Percentiles rank a stretch among this genome's conserved stretches.
Conservation (phyloP, 495 filamentous ascomycete species). For the Acidiella bohemica region DNA sequence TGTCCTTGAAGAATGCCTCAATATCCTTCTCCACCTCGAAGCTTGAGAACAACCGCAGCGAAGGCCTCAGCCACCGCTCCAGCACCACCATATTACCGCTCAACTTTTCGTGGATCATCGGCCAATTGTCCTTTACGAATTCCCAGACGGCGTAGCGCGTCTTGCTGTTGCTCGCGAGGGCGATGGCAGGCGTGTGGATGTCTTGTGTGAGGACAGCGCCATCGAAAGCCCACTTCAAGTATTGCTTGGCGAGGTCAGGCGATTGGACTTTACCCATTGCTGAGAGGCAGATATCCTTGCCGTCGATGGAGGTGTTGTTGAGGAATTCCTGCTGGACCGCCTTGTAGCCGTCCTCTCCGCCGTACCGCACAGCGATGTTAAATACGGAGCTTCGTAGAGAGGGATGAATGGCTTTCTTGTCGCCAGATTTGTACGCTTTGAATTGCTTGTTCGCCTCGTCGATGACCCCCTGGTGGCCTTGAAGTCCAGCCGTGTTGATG, state of each 20-base stretch:
- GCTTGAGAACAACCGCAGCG: slow-evolving; percentile 63
- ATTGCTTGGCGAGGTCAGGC: slow-evolving; percentile 50
- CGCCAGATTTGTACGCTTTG: slow-evolving; percentile 53
- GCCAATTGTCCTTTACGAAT: slow-evolving; percentile 72
- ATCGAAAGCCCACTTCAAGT: slow-evolving; percentile 69
- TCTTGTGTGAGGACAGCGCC: slow-evolving; percentile 67
- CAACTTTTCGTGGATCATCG: slow-evolving; percentile 48
- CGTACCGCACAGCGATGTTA: slow-evolving; percentile 57
- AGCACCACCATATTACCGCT: slow-evolving; percentile 71
- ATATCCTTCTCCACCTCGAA: slow-evolving; percentile 61
- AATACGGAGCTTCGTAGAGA: slow-evolving; percentile 69
- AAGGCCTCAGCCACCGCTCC: slow-evolving; percentile 70
- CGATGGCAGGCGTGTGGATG: slow-evolving; percentile 62
- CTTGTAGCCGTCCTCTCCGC: slow-evolving; percentile 52
- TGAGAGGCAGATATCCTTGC: slow-evolving; percentile 69
- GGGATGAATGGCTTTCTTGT: slow-evolving; percentile 58
- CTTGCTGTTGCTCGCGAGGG: slow-evolving; percentile 56
- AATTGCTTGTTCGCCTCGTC: slow-evolving; percentile 63
- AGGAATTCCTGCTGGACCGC: slow-evolving; percentile 72
- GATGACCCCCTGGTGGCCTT: slow-evolving; percentile 55
- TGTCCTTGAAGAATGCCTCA: slow-evolving; percentile 63
- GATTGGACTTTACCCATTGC: slow-evolving; percentile 64
- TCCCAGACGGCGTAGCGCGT: slow-evolving; percentile 64
- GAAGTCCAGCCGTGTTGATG: slow-evolving; percentile 56
- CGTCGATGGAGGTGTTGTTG: slow-evolving; percentile 69